Evolutionary conservation across 1,284 basidiomycete genomes (phyloP).

Genomic region (Calocybe gambosa): DNA sequence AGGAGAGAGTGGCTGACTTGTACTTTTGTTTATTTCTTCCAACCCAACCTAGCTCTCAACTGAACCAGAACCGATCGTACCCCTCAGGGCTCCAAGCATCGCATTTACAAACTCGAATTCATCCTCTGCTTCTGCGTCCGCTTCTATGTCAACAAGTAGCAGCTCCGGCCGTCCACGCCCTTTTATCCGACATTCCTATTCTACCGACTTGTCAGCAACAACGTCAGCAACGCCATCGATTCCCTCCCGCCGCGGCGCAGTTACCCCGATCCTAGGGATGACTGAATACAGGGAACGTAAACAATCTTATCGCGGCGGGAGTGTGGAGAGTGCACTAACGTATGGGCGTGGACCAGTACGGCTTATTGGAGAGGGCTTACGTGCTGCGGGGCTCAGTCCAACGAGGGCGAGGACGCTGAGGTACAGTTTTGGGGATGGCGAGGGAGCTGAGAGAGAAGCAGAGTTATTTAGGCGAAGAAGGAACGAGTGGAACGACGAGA

Average conservation of each 20-base stretch:
- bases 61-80: conserved; percentile 22
- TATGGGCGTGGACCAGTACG: conserved; percentile 29
- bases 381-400: conserved; percentile 58
- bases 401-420: conserved; percentile 18
- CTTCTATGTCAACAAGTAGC: conserved; percentile 18
- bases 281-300: conserved; percentile 13
- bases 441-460: conserved; percentile 9
- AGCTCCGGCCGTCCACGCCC: conserved; percentile 25
- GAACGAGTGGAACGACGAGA: background rate
- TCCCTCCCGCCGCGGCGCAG: background rate
- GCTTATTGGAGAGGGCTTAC: conserved; percentile 61
- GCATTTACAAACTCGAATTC: conserved; percentile 15
- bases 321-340: conserved; percentile 19
- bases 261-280: conserved; percentile 14
- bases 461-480: background rate
- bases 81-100: conserved; percentile 21
- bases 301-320: conserved; percentile 24
- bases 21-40: background rate
- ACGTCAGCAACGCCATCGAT: background rate
- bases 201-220: conserved; percentile 1
- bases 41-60: conserved; percentile 10
- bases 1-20: background rate
- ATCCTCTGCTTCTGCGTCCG: conserved; percentile 21
- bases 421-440: conserved; percentile 8
- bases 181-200: conserved; percentile 2